These are phyloP conservation scores for Effrenium voratum DNA, from an alignment of 73 alveolate species.

Conservation along the genomic window DNA sequence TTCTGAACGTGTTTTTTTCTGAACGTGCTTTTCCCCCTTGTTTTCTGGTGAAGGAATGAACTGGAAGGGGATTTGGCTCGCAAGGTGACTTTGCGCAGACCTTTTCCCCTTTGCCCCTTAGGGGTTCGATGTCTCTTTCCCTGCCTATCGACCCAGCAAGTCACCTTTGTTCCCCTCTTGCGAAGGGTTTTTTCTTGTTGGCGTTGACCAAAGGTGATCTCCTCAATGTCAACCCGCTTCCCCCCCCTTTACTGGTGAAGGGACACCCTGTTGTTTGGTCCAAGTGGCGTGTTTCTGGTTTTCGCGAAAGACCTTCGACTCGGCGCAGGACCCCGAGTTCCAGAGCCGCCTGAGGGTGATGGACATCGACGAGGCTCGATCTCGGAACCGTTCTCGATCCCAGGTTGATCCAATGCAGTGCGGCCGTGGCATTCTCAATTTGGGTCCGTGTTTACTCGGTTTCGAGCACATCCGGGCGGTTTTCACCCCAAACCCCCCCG, in stretches of 20 bases:
- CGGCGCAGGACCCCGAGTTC: conserved; percentile 49
- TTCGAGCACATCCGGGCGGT: not conserved
- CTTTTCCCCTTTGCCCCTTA: too few relatives aligned
- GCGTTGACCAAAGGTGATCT: too few relatives aligned
- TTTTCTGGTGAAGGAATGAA: not conserved
- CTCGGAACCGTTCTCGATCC: not conserved
- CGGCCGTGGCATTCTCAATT: not conserved
- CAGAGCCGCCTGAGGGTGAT: conserved; percentile 70
- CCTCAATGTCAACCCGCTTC: too few relatives aligned
- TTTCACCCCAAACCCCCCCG: not conserved
- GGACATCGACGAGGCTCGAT: conserved; percentile 29
- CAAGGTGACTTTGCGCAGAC: not conserved
- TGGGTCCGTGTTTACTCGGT: not conserved
- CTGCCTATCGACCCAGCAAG: not conserved
- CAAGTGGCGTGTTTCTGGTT: too few relatives aligned
- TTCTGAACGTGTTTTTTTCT: not conserved
- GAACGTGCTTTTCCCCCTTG: not conserved
- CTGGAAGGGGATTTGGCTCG: not conserved
- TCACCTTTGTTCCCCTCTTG: not conserved
- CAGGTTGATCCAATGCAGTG: not conserved
- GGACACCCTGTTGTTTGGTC: too few relatives aligned
- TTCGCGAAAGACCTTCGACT: too few relatives aligned
- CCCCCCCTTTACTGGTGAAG: too few relatives aligned
- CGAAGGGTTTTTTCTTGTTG: not conserved
- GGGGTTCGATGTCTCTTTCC: too few relatives aligned